Evolutionary conservation across 192 early-diverging fungal species (phyloP).

Genomic region (Backusella tuberculispora): DNA sequence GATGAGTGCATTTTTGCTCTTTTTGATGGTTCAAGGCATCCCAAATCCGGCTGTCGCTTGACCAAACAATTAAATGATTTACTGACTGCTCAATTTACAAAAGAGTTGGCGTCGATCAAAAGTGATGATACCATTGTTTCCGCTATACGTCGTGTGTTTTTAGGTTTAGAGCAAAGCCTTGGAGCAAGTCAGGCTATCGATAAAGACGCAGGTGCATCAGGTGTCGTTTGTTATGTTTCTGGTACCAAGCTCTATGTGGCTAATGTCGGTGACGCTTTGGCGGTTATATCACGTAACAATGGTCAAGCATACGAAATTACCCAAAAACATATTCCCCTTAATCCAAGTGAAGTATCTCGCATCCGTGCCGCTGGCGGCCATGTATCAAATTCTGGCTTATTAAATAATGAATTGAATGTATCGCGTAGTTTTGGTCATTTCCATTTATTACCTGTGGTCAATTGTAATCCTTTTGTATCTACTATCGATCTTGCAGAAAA

Average conservation of each 20-base stretch:
- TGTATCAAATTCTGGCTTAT: conserved; percentile 72
- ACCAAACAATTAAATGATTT: conserved; percentile 75
- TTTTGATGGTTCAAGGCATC: conserved; percentile 72
- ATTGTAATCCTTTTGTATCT: conserved; percentile 81
- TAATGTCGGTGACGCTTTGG: conserved; percentile 85
- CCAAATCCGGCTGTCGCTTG: conserved; percentile 56
- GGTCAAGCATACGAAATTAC: conserved; percentile 71
- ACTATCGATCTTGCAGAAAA: conserved; percentile 74
- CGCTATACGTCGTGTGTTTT: conserved; percentile 82
- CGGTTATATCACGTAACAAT: conserved; percentile 72
- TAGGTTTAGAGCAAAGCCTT: conserved; percentile 81
- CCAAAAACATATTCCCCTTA: conserved; percentile 71
- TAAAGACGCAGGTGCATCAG: conserved; percentile 69
- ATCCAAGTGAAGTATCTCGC: conserved; percentile 68
- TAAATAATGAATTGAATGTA: conserved; percentile 77
- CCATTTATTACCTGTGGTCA: conserved; percentile 78
- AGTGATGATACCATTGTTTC: conserved; percentile 60
- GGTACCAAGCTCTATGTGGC: conserved; percentile 81
- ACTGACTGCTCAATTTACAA: conserved; percentile 66
- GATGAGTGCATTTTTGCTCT: conserved; percentile 90
- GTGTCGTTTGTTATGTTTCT: conserved; percentile 78
- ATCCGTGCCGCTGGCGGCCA: conserved; percentile 82
- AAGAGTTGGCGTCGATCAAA: conserved; percentile 74
- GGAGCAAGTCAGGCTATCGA: conserved; percentile 44
- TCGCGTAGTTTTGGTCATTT: conserved; percentile 90